Base-by-base conservation (phyloP, 768 basidiomycete genomes). In the Boletus rubroflammeus region DNA sequence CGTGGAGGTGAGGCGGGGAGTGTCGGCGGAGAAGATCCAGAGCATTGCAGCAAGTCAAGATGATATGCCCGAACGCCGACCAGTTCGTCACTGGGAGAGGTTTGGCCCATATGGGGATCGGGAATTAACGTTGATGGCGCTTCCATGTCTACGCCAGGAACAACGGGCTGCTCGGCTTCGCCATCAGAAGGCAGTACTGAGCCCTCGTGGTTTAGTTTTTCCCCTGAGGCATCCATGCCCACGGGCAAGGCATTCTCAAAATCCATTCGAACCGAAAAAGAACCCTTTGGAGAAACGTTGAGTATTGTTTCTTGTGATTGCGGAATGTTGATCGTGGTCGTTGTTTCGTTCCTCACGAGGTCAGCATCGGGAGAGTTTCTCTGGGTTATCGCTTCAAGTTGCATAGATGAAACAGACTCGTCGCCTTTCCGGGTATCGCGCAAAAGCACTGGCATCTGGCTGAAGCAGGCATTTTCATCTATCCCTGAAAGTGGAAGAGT, bases 401-500 rank as follows among this genome's bases (percentile, higher is more conserved):
- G 54, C 15, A 19, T 8, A 32, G 50, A 41, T 32, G 47, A 47
- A 38, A 44, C 13, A 39, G 51, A 17, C 15, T 6, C 44, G 9
- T 50, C 50, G 34, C 31, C 47, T 49, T 51, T 45, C 28, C 19
- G 43, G 38, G 48, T 31, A 5, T 48, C 51, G 35, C 35, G 31
- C 23, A 29, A 40, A 46, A 3, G 26, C n/a, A n/a, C n/a, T n/a
- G n/a, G n/a, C 19, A 34, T 21, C 23, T 49, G 55, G 19, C 26
- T 31, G 2, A 36, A 41, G 23, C 54, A 32, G 23, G 46, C 19
- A 6, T 55, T 56, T 34, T 28, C 50, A 48, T 50, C 39, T 46
- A 44, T 52, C 6, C 53, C 59, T 14, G 56, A 51, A 43, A 58
- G 50, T n/a, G 59, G 48, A 38, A 64, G 55, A 17, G 54, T 7